Conservation (phyloP, 1,139 yeast genomes). For the Zygosaccharomyces pseudobailii region DNA sequence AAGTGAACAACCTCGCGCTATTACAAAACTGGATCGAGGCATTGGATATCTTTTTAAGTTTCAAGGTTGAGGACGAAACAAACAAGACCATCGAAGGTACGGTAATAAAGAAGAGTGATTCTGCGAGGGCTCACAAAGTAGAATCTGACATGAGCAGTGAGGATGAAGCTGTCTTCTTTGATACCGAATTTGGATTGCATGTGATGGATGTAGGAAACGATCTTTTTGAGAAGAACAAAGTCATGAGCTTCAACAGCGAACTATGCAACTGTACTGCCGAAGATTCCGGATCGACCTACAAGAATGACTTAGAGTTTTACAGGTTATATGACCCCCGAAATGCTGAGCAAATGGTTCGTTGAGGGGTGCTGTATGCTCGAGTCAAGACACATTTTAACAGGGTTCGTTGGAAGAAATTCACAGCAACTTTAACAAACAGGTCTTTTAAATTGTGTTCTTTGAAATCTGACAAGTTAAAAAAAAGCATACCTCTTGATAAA, state of each 20-base stretch:
- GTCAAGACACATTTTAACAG: conserved; percentile 21
- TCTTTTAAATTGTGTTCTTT: conserved; percentile 16
- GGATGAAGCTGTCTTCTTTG: conserved; percentile 4
- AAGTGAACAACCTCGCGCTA: conserved; percentile 9
- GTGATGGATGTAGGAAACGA: conserved; percentile 6
- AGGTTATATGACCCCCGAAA: conserved; percentile 18
- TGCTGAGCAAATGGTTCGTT: conserved; percentile 15
- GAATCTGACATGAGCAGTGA: conserved; percentile 4
- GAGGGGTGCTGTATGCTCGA: conserved; percentile 15
- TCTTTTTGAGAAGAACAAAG: not conserved
- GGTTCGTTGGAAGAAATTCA: conserved; percentile 23
- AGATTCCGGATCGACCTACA: conserved; percentile 8
- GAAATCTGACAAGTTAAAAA: conserved; percentile 16
- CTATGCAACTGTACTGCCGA: not conserved
- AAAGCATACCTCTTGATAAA: conserved; percentile 13
- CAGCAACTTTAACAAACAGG: conserved; percentile 17
- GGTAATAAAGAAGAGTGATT: conserved; percentile 2
- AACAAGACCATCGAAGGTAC: not conserved
- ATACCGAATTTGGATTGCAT: conserved; percentile 1
- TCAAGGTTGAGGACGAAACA: not conserved
- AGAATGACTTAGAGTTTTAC: conserved; percentile 20
- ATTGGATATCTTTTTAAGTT: conserved; percentile 11
- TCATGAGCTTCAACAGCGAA: not conserved
- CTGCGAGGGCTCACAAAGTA: not conserved
- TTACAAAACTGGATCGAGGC: conserved; percentile 16